Evolutionary conservation across 2,329 filamentous ascomycete genomes (phyloP).

Genomic region (Penicillium glabrum): DNA sequence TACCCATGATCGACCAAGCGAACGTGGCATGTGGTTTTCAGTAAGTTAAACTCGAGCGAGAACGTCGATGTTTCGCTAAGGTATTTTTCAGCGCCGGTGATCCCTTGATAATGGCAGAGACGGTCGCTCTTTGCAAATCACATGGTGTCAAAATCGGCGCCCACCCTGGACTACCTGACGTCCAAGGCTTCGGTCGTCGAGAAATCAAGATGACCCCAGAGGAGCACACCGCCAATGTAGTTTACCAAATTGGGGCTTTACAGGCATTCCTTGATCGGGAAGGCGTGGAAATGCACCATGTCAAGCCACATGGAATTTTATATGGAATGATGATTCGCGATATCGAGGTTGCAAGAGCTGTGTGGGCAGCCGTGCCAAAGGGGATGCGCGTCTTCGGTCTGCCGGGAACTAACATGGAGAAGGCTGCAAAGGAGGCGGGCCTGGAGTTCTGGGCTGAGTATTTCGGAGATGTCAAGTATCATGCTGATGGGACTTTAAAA

Average conservation of each 20-base stretch:
- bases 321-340: slow-evolving; percentile 59
- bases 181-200: slow-evolving; percentile 64
- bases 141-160: slow-evolving; percentile 60
- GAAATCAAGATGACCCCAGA: slow-evolving; percentile 60
- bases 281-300: slow-evolving; percentile 55
- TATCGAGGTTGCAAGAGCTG: slow-evolving; percentile 52
- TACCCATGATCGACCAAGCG: slow-evolving; percentile 61
- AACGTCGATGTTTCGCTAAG: background rate
- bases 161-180: slow-evolving; percentile 65
- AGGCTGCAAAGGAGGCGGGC: slow-evolving; percentile 53
- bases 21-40: slow-evolving; percentile 64
- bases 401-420: slow-evolving; percentile 55
- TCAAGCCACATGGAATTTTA: slow-evolving; percentile 63
- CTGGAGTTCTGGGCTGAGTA: slow-evolving; percentile 56
- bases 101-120: slow-evolving; percentile 64
- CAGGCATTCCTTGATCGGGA: background rate
- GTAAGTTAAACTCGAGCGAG: background rate
- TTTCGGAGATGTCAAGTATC: slow-evolving; percentile 59
- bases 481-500: slow-evolving; percentile 50
- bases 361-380: slow-evolving; percentile 54
- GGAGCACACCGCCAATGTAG: slow-evolving; percentile 57
- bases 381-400: slow-evolving; percentile 56
- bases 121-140: slow-evolving; percentile 58
- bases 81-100: slow-evolving; percentile 48
- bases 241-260: slow-evolving; percentile 60